These are phyloP conservation scores for Melampsora larici-populina DNA, from an alignment of 1,284 basidiomycete genomes.

Conservation along the genomic window DNA sequence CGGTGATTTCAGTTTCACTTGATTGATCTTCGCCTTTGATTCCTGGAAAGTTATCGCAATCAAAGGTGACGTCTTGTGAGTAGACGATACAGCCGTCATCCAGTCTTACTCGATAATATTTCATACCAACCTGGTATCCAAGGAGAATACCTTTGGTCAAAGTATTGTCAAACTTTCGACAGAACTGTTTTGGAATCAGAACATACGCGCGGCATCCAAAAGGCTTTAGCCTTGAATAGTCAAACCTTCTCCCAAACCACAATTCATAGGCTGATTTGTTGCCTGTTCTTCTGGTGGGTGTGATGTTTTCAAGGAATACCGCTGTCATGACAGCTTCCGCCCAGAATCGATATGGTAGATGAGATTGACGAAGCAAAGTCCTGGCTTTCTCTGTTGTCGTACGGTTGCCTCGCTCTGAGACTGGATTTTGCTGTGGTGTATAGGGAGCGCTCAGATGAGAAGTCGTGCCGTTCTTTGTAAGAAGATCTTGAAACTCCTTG, in stretches of 20 bases:
- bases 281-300: background rate
- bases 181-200: background rate
- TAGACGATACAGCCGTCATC: background rate
- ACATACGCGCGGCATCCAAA: too few relatives aligned
- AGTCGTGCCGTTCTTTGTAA: too few relatives aligned
- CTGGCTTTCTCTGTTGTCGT: background rate
- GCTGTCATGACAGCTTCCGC: slow-evolving; percentile 6
- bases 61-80: too few relatives aligned
- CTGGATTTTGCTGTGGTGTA: too few relatives aligned
- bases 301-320: slow-evolving; percentile 8
- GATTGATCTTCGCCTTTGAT: too few relatives aligned
- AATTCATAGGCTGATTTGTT: slow-evolving; percentile 3
- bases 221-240: slow-evolving; percentile 6
- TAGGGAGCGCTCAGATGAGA: too few relatives aligned
- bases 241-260: background rate
- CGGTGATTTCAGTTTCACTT: too few relatives aligned
- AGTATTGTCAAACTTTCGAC: too few relatives aligned
- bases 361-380: background rate
- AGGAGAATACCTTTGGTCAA: slow-evolving; percentile 5
- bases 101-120: slow-evolving; percentile 20
- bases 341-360: background rate
- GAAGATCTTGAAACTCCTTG: too few relatives aligned
- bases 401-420: too few relatives aligned
- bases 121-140: background rate
- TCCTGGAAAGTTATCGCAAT: slow-evolving; percentile 13